Evolutionary conservation across 371 early-diverging fungal species (phyloP).

Genomic region (Actinomortierella wolfii): DNA sequence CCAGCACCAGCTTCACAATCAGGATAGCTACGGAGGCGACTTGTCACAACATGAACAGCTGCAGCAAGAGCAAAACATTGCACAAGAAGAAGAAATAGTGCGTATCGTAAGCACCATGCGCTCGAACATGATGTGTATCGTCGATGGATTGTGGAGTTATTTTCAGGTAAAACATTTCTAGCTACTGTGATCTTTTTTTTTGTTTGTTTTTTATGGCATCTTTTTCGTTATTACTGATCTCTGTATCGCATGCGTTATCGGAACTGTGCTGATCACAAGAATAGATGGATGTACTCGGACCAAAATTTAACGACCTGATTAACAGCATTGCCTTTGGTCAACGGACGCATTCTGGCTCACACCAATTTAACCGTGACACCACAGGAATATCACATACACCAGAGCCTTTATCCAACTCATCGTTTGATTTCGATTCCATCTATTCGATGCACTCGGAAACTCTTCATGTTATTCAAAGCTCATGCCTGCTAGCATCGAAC

Average conservation of each 20-base stretch:
- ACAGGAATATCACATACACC: background rate
- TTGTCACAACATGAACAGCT: slow-evolving; percentile 13
- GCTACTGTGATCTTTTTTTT: background rate
- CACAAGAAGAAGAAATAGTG: slow-evolving; percentile 42
- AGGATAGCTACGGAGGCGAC: slow-evolving; percentile 14
- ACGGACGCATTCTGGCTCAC: background rate
- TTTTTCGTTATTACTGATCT: background rate
- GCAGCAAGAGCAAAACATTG: background rate
- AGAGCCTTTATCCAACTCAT: background rate
- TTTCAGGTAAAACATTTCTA: slow-evolving; percentile 59
- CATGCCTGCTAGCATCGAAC: slow-evolving; percentile 28
- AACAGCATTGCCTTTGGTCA: slow-evolving; percentile 14
- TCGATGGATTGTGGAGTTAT: slow-evolving; percentile 78
- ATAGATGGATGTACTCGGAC: slow-evolving; percentile 71
- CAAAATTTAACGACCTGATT: slow-evolving; percentile 48
- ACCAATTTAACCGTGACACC: background rate
- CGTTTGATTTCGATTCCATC: slow-evolving; percentile 29
- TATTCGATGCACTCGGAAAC: slow-evolving; percentile 29
- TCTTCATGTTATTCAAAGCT: slow-evolving; percentile 25
- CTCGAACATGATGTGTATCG: slow-evolving; percentile 71
- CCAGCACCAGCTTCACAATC: slow-evolving; percentile 5
- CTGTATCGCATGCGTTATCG: too few relatives aligned
- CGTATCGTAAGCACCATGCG: slow-evolving; percentile 58
- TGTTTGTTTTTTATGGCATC: background rate
- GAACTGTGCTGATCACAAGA: too few relatives aligned